These are phyloP conservation scores for Malus hybrid DNA, from an alignment of 331 rosid genomes.

Conservation along the genomic window DNA sequence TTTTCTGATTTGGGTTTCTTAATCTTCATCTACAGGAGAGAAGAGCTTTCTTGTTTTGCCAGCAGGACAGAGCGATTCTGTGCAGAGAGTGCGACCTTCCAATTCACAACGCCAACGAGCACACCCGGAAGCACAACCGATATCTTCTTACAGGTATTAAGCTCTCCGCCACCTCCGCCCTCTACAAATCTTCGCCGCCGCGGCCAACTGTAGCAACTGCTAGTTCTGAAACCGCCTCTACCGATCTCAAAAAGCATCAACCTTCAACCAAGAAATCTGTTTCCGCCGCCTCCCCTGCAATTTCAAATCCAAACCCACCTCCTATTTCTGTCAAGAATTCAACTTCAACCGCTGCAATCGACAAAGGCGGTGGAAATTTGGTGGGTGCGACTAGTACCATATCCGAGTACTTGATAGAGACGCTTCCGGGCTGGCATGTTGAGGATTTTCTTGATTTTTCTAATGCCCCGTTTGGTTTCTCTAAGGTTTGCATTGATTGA, in stretches of 20 bases:
- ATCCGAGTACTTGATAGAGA: constrained; percentile 78
- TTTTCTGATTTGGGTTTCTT: neutral
- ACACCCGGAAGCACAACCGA: constrained; percentile 61
- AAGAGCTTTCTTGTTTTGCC: constrained; percentile 76
- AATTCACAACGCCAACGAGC: constrained; percentile 62
- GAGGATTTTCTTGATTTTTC: constrained; percentile 72
- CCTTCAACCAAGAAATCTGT: constrained; percentile 2
- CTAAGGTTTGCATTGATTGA: constrained; percentile 38
- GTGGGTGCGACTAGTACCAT: constrained; percentile 40
- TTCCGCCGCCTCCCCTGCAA: constrained; percentile 6
- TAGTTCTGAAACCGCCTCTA: neutral
- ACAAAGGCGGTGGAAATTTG: constrained; percentile 4
- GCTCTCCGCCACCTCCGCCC: constrained; percentile 35
- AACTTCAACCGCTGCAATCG: neutral
- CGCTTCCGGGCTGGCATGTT: constrained; percentile 83
- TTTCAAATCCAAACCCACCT: constrained; percentile 14
- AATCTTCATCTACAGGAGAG: constrained; percentile 35
- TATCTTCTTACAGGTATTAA: constrained; percentile 72
- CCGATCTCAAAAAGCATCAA: constrained; percentile 20
- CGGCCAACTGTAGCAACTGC: neutral
- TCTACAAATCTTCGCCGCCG: constrained; percentile 22
- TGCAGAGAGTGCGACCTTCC: constrained; percentile 72
- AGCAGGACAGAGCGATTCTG: constrained; percentile 78
- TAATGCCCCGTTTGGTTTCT: constrained; percentile 38
- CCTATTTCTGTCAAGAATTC: constrained; percentile 9